Percentiles rank a stretch among this genome's conserved stretches.
phyloP scores from a whole-genome alignment of 331 rosid genomes.

The Pyracantha coccinea region DNA sequence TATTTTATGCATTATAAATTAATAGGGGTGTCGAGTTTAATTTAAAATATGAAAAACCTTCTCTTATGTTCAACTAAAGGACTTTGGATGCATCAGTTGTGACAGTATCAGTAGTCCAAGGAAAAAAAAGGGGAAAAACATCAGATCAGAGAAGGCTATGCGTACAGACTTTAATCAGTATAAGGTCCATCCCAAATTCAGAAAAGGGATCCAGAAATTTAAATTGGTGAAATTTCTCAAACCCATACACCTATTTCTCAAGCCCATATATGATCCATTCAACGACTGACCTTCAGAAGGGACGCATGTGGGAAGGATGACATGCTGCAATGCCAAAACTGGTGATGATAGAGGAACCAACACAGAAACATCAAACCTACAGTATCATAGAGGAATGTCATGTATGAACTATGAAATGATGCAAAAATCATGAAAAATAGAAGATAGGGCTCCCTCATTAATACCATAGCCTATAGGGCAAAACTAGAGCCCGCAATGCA shows the following conservation, averaged over 20 bases:
- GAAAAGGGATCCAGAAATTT: neutral
- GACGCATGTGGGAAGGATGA: constrained; percentile 40
- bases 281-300: constrained; percentile 52
- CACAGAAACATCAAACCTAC: constrained; percentile 85
- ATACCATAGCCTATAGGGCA: constrained; percentile 84
- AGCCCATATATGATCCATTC: neutral
- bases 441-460: constrained; percentile 9
- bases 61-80: too few relatives aligned
- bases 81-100: neutral
- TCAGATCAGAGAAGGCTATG: neutral
- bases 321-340: constrained; percentile 78
- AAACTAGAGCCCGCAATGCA: constrained; percentile 61
- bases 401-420: neutral
- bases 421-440: constrained; percentile 1
- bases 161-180: neutral
- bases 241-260: neutral
- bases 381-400: constrained; percentile 11
- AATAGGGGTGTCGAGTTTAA: too few relatives aligned
- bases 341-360: constrained; percentile 71
- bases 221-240: neutral
- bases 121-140: neutral
- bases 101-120: neutral
- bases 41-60: too few relatives aligned
- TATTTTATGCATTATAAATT: too few relatives aligned
- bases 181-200: neutral